These are phyloP conservation scores for Chaetomiaceae sp. DNA, from an alignment of 2,329 filamentous ascomycete species.

Conservation along the genomic window DNA sequence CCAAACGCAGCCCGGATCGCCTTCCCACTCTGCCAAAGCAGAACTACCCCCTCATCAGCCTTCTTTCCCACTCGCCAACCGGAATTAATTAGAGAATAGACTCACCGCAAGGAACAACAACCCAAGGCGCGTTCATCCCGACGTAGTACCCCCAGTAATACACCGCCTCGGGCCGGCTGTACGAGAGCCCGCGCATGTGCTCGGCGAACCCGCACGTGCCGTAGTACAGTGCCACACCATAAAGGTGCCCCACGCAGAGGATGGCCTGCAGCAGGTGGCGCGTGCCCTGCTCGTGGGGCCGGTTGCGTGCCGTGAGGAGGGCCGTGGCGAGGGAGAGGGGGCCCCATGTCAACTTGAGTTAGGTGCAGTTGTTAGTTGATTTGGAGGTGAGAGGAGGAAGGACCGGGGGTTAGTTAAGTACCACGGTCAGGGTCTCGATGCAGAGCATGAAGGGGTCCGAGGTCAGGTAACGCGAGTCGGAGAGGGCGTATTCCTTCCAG, in stretches of 20 bases:
- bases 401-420: conserved; percentile 39
- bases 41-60: conserved; percentile 11
- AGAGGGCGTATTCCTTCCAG: conserved; percentile 89
- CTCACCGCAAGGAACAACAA: conserved; percentile 51
- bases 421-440: conserved; percentile 77
- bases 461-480: conserved; percentile 81
- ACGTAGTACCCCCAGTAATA: conserved; percentile 64
- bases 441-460: conserved; percentile 81
- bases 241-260: conserved; percentile 52
- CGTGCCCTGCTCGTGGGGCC: conserved; percentile 24
- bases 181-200: conserved; percentile 41
- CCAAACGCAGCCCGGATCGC: conserved; percentile 13
- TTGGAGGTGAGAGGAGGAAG: not conserved
- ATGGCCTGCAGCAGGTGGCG: conserved; percentile 50
- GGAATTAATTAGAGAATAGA: conserved; percentile 16
- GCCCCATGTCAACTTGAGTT: conserved; percentile 51
- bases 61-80: not conserved
- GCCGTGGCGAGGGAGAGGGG: conserved; percentile 52
- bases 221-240: conserved; percentile 61
- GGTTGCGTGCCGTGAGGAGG: conserved; percentile 37
- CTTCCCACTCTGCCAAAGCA: conserved; percentile 16
- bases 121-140: conserved; percentile 59
- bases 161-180: conserved; percentile 55
- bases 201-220: conserved; percentile 51
- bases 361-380: not conserved